Conservation (phyloP, 1,139 yeast species). For the Magnusiomyces sp. region DNA sequence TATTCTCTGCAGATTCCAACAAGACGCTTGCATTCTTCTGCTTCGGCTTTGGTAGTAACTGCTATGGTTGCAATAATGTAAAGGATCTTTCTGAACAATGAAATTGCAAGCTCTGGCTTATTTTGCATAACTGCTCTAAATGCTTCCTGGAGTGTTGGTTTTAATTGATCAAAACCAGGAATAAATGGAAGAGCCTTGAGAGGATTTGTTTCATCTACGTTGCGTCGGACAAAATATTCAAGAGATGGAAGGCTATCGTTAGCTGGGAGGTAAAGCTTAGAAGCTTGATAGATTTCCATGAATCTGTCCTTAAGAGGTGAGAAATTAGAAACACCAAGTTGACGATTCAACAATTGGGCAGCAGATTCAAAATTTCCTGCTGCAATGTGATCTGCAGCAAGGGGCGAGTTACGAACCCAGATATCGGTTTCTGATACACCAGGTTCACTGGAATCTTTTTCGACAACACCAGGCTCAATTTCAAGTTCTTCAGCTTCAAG, state of each 20-base stretch:
- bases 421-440: conserved; percentile 54
- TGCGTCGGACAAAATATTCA: conserved; percentile 62
- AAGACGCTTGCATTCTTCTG: conserved; percentile 63
- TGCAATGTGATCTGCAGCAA: conserved; percentile 90
- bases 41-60: conserved; percentile 68
- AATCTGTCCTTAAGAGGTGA: conserved; percentile 82
- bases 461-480: conserved; percentile 37
- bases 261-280: conserved; percentile 69
- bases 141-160: conserved; percentile 53
- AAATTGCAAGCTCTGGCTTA: conserved; percentile 72
- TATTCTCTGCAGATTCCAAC: conserved; percentile 78
- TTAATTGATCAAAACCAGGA: conserved; percentile 65
- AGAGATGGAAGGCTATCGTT: conserved; percentile 66
- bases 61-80: conserved; percentile 67
- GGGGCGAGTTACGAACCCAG: conserved; percentile 85
- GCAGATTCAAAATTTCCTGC: conserved; percentile 97
- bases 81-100: conserved; percentile 67
- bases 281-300: conserved; percentile 71
- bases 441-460: conserved; percentile 34
- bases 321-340: conserved; percentile 76
- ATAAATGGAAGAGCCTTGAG: conserved; percentile 51
- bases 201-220: conserved; percentile 33
- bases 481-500: conserved; percentile 49
- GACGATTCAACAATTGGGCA: conserved; percentile 82
- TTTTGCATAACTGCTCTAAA: conserved; percentile 78